phyloP scores from a whole-genome alignment of 225 moss, liverwort and hornwort genomes.

The Physcomitrellopsis africana region DNA sequence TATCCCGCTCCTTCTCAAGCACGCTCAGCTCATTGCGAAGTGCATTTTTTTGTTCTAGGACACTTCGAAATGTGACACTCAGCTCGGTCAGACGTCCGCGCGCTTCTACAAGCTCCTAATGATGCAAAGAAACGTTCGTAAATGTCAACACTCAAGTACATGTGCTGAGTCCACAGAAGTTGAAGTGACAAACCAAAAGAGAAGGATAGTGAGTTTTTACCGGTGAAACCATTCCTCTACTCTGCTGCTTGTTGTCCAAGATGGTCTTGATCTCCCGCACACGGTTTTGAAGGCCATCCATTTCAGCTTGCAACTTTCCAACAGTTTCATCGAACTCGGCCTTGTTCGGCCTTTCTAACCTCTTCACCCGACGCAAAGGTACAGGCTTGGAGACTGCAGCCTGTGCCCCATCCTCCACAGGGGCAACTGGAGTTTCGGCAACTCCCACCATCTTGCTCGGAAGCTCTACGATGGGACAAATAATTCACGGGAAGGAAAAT shows the following conservation, averaged over 20 bases:
- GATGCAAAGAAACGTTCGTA: constrained; percentile 7
- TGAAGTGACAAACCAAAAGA: constrained; percentile 18
- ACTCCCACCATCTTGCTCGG: constrained; percentile 54
- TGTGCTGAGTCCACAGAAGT: neutral
- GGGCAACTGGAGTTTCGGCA: constrained; percentile 30
- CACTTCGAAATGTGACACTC: constrained; percentile 56
- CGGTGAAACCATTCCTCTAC: constrained; percentile 63
- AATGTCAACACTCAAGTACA: constrained; percentile 9
- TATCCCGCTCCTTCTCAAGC: constrained; percentile 69
- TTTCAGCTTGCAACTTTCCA: constrained; percentile 50
- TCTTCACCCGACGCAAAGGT: constrained; percentile 61
- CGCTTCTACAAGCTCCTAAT: constrained; percentile 67
- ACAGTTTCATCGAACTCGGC: constrained; percentile 59
- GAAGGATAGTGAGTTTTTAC: constrained; percentile 39
- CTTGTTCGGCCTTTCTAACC: constrained; percentile 77
- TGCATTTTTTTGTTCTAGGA: constrained; percentile 69
- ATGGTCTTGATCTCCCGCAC: constrained; percentile 71
- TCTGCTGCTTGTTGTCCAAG: constrained; percentile 79
- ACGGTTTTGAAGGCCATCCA: constrained; percentile 54
- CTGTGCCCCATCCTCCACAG: constrained; percentile 41
- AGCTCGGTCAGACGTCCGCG: constrained; percentile 55
- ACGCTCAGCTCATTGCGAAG: constrained; percentile 69
- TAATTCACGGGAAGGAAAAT: too few species aligned
- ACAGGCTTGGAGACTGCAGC: constrained; percentile 33
- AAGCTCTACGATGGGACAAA: constrained; percentile 17